Evolutionary conservation across 139 green algal genomes (phyloP).

Genomic region (Zygnema cylindricum): DNA sequence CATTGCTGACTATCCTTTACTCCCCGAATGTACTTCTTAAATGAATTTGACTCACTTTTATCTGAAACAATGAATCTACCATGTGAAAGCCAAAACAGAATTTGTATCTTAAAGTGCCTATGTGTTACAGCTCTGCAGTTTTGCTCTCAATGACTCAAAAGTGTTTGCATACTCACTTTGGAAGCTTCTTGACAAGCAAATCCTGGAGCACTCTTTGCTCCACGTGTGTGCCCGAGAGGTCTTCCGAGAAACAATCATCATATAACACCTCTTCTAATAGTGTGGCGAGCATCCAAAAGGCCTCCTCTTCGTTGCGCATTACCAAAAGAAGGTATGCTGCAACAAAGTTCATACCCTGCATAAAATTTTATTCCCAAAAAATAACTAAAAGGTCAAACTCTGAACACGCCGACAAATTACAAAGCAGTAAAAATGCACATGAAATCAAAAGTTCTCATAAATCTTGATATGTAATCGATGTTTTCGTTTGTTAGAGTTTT

Average conservation of each 20-base stretch:
- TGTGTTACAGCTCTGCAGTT: no score
- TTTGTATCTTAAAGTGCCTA: no score
- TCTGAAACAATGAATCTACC: no score
- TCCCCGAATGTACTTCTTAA: no score
- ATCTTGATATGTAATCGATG: no score
- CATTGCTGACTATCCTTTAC: no score
- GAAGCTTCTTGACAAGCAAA: constrained; percentile 61
- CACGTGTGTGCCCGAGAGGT: constrained; percentile 63
- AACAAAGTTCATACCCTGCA: constrained; percentile 71
- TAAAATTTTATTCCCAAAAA: background rate
- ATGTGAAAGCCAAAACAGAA: no score
- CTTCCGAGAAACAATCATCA: constrained; percentile 54
- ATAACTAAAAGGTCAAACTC: no score
- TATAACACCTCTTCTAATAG: constrained; percentile 60
- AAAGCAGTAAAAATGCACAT: background rate
- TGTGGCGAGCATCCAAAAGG: constrained; percentile 65
- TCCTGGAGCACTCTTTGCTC: constrained; percentile 60
- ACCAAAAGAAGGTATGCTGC: constrained; percentile 67
- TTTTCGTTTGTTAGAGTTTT: no score
- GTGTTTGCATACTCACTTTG: constrained; percentile 45
- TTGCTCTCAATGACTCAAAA: background rate
- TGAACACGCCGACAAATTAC: no score
- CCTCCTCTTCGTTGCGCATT: constrained; percentile 63
- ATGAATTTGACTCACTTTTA: no score
- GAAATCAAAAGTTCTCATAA: background rate